These are phyloP conservation scores for Monascus ruber DNA, from an alignment of 2,329 filamentous ascomycete species.

Conservation along the genomic window DNA sequence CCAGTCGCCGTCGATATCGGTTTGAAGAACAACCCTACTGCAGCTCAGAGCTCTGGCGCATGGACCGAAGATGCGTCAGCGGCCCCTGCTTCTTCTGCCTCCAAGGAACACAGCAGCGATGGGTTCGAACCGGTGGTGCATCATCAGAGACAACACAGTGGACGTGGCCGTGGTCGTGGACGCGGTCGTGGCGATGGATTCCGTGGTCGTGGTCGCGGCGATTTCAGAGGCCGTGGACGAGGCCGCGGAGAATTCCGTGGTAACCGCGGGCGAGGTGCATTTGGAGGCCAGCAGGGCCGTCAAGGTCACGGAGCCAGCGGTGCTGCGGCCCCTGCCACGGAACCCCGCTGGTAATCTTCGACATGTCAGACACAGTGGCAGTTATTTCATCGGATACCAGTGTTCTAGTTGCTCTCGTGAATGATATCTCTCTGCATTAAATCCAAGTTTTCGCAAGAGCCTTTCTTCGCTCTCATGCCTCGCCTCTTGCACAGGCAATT, in stretches of 20 bases:
- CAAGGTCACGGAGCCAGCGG: conserved; percentile 19
- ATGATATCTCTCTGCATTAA: background rate
- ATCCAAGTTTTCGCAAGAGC: no score
- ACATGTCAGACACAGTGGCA: background rate
- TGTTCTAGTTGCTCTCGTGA: background rate
- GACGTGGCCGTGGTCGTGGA: conserved; percentile 23
- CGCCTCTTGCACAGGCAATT: background rate
- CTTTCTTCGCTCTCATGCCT: no score
- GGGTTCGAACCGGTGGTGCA: conserved; percentile 25
- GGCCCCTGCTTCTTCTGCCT: conserved; percentile 20
- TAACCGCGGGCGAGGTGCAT: conserved; percentile 23
- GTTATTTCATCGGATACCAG: background rate
- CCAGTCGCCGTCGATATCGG: conserved; percentile 52
- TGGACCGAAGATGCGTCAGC: conserved; percentile 75
- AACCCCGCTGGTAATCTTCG: conserved; percentile 5
- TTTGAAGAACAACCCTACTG: conserved; percentile 45
- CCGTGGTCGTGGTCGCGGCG: conserved; percentile 26
- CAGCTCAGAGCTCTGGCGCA: conserved; percentile 47
- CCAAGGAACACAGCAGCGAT: conserved; percentile 19
- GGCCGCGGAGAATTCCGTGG: conserved; percentile 19
- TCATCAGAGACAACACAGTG: conserved; percentile 24
- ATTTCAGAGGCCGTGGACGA: conserved; percentile 26
- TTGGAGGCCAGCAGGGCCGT: conserved; percentile 12
- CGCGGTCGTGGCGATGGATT: conserved; percentile 28
- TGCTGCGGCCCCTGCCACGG: conserved; percentile 8